These are phyloP conservation scores for Neopestalotiopsis rosae DNA, from an alignment of 2,329 filamentous ascomycete species.

Conservation along the genomic window DNA sequence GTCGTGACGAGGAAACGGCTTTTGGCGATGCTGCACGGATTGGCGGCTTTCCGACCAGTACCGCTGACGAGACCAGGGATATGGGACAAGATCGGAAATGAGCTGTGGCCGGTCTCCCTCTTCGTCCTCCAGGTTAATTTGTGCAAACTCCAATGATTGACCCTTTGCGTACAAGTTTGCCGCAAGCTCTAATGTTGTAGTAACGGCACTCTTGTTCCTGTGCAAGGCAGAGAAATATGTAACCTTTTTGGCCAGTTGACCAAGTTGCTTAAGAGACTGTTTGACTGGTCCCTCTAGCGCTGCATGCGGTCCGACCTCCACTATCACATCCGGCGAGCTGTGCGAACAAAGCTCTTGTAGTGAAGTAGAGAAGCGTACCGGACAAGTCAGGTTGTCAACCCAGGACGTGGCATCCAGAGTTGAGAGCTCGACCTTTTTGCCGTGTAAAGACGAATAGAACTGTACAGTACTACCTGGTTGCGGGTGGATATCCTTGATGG, in stretches of 20 bases:
- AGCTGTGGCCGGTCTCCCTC: constrained; percentile 14
- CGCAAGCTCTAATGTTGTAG: constrained; percentile 31
- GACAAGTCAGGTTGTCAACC: constrained; percentile 31
- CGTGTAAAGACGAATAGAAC: constrained; percentile 31
- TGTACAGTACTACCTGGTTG: constrained; percentile 15
- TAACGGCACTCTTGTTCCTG: constrained; percentile 26
- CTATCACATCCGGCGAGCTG: constrained; percentile 25
- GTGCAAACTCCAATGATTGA: constrained; percentile 34
- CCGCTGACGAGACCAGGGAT: constrained; percentile 38
- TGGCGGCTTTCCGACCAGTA: constrained; percentile 39
- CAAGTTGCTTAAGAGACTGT: constrained; percentile 29
- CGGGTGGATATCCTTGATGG: constrained; percentile 12
- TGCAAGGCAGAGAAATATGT: constrained; percentile 35
- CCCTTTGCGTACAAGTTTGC: constrained; percentile 36
- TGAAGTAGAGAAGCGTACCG: constrained; percentile 27
- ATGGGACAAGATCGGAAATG: constrained; percentile 33
- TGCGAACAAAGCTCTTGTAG: constrained; percentile 24
- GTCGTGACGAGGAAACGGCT: constrained; percentile 39
- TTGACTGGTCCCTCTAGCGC: constrained; percentile 31
- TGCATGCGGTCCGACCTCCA: constrained; percentile 30
- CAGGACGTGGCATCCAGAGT: constrained; percentile 30
- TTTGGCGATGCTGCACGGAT: constrained; percentile 36
- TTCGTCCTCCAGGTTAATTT: constrained; percentile 28
- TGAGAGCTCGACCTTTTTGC: constrained; percentile 22
- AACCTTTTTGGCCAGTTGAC: constrained; percentile 26